phyloP scores from a whole-genome alignment of 495 filamentous ascomycete species.

The Xanthoparmelia taractica region DNA sequence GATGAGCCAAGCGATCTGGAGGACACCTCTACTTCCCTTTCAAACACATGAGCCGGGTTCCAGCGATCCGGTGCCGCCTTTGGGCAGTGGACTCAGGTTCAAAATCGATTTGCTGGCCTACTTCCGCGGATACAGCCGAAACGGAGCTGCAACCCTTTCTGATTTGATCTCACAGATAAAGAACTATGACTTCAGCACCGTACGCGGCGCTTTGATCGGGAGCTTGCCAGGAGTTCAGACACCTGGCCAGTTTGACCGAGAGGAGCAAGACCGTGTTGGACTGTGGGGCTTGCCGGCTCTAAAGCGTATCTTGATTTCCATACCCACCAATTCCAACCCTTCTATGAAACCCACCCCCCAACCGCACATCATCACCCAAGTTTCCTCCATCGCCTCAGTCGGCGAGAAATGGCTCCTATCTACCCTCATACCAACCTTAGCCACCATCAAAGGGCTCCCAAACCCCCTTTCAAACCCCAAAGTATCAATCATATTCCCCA shows the following conservation, averaged over 20 bases:
- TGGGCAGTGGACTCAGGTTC: conserved; percentile 63
- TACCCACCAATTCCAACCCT: conserved; percentile 36
- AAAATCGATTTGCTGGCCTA: conserved; percentile 71
- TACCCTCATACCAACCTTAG: conserved; percentile 54
- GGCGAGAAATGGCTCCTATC: conserved; percentile 71
- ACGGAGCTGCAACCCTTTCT: conserved; percentile 49
- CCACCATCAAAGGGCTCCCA: conserved; percentile 21
- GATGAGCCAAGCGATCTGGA: conserved; percentile 81
- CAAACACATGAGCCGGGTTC: background rate
- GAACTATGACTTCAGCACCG: conserved; percentile 59
- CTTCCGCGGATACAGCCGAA: conserved; percentile 61
- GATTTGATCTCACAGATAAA: conserved; percentile 48
- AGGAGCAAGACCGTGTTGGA: conserved; percentile 33
- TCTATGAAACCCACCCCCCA: conserved; percentile 7
- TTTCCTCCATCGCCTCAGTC: conserved; percentile 78
- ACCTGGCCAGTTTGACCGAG: conserved; percentile 31
- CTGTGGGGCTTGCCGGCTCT: conserved; percentile 71
- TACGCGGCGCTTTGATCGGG: conserved; percentile 67
- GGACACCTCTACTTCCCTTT: conserved; percentile 62
- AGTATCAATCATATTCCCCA: conserved; percentile 70
- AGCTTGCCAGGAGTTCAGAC: conserved; percentile 65
- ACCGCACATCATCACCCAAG: conserved; percentile 61
- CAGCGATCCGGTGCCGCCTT: conserved; percentile 9
- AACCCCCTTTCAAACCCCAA: conserved; percentile 29
- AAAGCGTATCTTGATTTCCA: conserved; percentile 47